Conservation (phyloP, 768 basidiomycete genomes). For the Clitopilus passeckerianus region DNA sequence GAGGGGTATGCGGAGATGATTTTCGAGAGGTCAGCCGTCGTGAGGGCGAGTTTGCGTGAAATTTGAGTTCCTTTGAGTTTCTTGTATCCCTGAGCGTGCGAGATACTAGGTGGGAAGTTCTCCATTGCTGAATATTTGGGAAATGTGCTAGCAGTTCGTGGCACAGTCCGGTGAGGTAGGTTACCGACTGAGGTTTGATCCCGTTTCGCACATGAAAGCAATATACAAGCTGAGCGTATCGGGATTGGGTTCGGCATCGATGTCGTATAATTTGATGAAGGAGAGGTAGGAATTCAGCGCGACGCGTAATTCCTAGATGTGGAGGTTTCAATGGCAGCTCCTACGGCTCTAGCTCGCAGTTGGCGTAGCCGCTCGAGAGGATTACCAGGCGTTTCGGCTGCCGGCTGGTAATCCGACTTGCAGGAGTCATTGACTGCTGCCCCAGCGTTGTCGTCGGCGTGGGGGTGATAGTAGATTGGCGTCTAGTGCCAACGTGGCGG, state of each 20-base stretch:
- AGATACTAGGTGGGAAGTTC: neutral
- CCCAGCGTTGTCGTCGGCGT: too few relatives aligned
- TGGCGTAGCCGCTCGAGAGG: neutral
- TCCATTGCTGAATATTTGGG: conserved; percentile 1
- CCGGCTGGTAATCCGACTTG: too few relatives aligned
- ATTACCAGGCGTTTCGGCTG: too few relatives aligned
- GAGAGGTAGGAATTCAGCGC: conserved; percentile 29
- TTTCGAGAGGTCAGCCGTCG: conserved; percentile 5
- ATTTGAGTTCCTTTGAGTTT: neutral
- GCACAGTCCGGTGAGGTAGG: conserved; percentile 32
- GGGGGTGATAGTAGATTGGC: too few relatives aligned
- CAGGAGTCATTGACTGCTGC: too few relatives aligned
- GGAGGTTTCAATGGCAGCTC: conserved; percentile 14
- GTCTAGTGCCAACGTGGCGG: too few relatives aligned
- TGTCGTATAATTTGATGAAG: conserved; percentile 22
- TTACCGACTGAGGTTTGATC: conserved; percentile 28
- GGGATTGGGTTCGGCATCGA: conserved; percentile 27
- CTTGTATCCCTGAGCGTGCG: neutral
- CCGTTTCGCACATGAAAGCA: conserved; percentile 24
- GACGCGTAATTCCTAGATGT: conserved; percentile 21
- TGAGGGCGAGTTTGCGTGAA: neutral
- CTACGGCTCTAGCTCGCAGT: neutral
- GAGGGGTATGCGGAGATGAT: neutral
- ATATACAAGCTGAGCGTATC: conserved; percentile 29
- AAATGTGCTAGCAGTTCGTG: conserved; percentile 23